Percentiles rank a stretch among this genome's conserved stretches.
These are phyloP conservation scores for Helminthosporium solani DNA, from an alignment of 2,329 filamentous ascomycete genomes.

Conservation along the genomic window DNA sequence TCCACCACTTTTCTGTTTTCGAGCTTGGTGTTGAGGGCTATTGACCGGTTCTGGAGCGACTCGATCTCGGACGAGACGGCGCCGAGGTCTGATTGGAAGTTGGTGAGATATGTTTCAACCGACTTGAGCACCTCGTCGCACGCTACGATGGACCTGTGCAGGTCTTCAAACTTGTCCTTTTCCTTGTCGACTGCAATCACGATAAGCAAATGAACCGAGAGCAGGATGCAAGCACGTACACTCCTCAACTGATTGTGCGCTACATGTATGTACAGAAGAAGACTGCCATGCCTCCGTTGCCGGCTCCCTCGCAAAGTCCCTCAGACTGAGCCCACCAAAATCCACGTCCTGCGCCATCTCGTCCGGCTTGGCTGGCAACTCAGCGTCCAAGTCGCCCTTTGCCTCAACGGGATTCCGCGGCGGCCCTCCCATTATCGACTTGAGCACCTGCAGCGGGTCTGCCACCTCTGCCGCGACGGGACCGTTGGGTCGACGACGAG, in stretches of 20 bases:
- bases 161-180: constrained; percentile 80
- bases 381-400: constrained; percentile 14
- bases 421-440: constrained; percentile 55
- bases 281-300: constrained; percentile 32
- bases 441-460: constrained; percentile 72
- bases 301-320: constrained; percentile 61
- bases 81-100: constrained; percentile 90
- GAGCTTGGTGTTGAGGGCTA: constrained; percentile 76
- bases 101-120: constrained; percentile 87
- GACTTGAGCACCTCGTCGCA: constrained; percentile 93
- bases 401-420: constrained; percentile 25
- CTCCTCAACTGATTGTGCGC: constrained; percentile 66
- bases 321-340: constrained; percentile 75
- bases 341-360: constrained; percentile 67
- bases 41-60: constrained; percentile 82
- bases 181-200: constrained; percentile 67
- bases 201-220: constrained; percentile 25
- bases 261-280: constrained; percentile 51
- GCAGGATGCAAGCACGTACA: constrained; percentile 56
- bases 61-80: constrained; percentile 94
- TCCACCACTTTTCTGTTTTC: constrained; percentile 90
- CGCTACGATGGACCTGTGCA: constrained; percentile 82
- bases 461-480: constrained; percentile 56
- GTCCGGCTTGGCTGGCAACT: constrained; percentile 46
- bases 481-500: constrained; percentile 60